Evolutionary conservation across 2,329 filamentous ascomycete species (phyloP).

Genomic region (Aspergillus chevalieri): DNA sequence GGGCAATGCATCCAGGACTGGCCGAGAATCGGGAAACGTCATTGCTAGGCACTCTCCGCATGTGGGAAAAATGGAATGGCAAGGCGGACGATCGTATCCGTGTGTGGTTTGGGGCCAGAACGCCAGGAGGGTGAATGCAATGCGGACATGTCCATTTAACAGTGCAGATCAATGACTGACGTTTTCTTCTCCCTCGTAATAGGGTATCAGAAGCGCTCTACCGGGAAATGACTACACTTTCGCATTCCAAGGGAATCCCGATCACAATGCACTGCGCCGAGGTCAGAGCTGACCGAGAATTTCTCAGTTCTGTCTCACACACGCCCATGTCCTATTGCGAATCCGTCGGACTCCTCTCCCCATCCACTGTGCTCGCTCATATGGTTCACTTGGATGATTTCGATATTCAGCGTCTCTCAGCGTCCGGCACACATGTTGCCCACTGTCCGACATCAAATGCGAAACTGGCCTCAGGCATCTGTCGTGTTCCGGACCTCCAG

Average conservation of each 20-base stretch:
- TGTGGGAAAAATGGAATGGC: conserved; percentile 31
- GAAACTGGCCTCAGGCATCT: conserved; percentile 49
- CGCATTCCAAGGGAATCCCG: conserved; percentile 34
- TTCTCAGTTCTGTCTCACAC: conserved; percentile 15
- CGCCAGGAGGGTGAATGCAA: conserved; percentile 38
- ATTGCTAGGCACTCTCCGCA: conserved; percentile 35
- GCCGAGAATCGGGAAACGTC: conserved; percentile 37
- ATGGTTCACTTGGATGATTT: conserved; percentile 47
- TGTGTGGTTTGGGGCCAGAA: conserved; percentile 45
- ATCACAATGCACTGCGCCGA: conserved; percentile 46
- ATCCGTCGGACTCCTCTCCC: conserved; percentile 31
- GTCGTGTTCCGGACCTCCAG: conserved; percentile 42
- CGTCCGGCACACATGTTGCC: conserved; percentile 42
- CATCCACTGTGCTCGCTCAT: conserved; percentile 45
- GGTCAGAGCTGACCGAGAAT: conserved; percentile 7
- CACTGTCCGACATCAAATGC: conserved; percentile 50
- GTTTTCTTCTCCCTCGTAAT: conserved; percentile 1
- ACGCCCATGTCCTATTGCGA: conserved; percentile 41
- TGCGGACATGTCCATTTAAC: neutral
- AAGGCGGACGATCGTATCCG: conserved; percentile 38
- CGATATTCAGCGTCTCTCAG: conserved; percentile 36
- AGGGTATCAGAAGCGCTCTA: conserved; percentile 32
- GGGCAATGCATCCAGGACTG: conserved; percentile 41
- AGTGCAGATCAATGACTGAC: neutral
- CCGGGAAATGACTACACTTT: conserved; percentile 37